Percentiles rank a stretch among this genome's conserved stretches.
phyloP scores from a whole-genome alignment of 192 early-diverging fungal species.

The Backusella australiensis region DNA sequence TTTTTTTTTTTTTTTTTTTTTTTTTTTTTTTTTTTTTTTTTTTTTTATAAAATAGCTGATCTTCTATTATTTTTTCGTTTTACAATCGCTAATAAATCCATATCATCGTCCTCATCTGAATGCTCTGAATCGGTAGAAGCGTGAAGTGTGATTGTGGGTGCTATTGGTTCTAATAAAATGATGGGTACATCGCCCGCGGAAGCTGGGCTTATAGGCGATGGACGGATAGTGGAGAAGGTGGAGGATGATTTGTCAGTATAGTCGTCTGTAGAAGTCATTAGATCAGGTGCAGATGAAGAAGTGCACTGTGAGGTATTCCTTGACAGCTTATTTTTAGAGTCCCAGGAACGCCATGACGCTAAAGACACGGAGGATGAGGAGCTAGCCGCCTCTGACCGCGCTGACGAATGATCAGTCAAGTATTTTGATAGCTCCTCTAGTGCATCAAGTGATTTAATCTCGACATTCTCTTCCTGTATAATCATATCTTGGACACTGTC shows the following conservation, averaged over 20 bases:
- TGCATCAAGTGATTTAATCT: neutral
- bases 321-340: constrained; percentile 12
- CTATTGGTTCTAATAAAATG: neutral
- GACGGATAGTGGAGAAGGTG: neutral
- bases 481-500: constrained; percentile 23
- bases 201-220: neutral
- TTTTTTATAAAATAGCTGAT: neutral
- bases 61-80: constrained; percentile 8
- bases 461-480: constrained; percentile 1
- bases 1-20: neutral
- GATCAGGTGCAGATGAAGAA: constrained; percentile 12
- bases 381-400: constrained; percentile 1
- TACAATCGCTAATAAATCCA: constrained; percentile 7
- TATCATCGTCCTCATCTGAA: constrained; percentile 2
- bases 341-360: constrained; percentile 19
- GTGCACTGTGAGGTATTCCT: constrained; percentile 28
- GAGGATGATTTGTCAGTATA: neutral
- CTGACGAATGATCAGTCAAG: neutral
- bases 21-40: too few species aligned
- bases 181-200: neutral
- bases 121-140: neutral
- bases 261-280: neutral
- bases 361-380: constrained; percentile 16
- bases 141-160: neutral
- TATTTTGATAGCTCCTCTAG: neutral